A percentile compares a stretch with the other conserved stretches of the same genome.
phyloP scores from a whole-genome alignment of 306 rosid species.

The Crotalaria pallida region DNA sequence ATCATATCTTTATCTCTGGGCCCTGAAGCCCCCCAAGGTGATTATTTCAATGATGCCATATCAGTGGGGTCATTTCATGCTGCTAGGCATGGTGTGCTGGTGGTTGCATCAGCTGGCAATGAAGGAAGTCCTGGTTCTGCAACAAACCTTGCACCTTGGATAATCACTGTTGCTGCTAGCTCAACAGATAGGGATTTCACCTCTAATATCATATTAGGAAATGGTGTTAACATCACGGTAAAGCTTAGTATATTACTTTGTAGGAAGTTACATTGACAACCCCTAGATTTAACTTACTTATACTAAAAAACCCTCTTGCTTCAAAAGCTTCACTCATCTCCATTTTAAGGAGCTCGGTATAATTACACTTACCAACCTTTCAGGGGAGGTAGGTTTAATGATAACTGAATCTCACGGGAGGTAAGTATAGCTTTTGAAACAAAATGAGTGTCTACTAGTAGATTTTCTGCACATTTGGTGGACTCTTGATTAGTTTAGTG shows the following conservation, averaged over 20 bases:
- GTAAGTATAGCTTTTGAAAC: no score
- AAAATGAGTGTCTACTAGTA: no score
- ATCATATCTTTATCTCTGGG: conserved; percentile 68
- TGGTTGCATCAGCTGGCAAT: conserved; percentile 69
- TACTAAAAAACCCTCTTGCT: no score
- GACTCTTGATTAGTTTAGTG: conserved; percentile 15
- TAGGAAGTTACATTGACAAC: no score
- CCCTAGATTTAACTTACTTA: no score
- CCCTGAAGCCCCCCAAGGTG: conserved; percentile 71
- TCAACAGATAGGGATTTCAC: conserved; percentile 78
- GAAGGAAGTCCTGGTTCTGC: conserved; percentile 61
- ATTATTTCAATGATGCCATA: conserved; percentile 70
- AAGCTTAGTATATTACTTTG: not conserved
- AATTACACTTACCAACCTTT: no score
- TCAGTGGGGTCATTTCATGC: conserved; percentile 80
- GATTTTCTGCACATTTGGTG: not conserved
- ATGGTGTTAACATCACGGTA: conserved; percentile 56
- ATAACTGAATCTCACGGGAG: no score
- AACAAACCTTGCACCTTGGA: conserved; percentile 77
- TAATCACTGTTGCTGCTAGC: conserved; percentile 70
- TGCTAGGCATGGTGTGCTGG: conserved; percentile 57
- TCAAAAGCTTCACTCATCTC: no score
- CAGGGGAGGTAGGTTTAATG: no score
- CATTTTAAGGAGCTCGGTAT: no score
- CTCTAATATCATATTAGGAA: conserved; percentile 49